These are phyloP conservation scores for Suillus fuscotomentosus DNA, from an alignment of 768 basidiomycete species.

Conservation along the genomic window DNA sequence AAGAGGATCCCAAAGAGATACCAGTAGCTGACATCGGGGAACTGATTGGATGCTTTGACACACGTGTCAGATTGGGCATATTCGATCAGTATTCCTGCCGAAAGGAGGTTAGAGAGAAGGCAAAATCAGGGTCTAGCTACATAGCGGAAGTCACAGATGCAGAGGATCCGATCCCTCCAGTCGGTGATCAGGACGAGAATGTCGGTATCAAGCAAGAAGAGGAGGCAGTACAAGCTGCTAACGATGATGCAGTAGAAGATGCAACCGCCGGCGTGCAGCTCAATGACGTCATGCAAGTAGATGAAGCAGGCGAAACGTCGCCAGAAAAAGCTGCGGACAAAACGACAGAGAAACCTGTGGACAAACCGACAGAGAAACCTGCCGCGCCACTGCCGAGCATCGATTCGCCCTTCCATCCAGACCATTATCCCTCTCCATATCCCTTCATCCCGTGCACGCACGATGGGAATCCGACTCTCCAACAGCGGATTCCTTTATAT, in stretches of 20 bases:
- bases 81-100: neutral
- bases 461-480: constrained; percentile 23
- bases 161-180: neutral
- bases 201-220: neutral
- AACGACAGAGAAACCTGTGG: neutral
- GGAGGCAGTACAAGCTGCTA: neutral
- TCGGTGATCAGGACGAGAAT: neutral
- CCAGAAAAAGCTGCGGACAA: neutral
- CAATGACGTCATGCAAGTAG: neutral
- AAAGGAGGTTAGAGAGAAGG: neutral
- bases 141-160: neutral
- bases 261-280: neutral
- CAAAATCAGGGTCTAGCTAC: neutral
- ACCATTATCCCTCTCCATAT: constrained; percentile 41
- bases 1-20: constrained; percentile 19
- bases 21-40: constrained; percentile 16
- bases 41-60: constrained; percentile 14
- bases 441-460: constrained; percentile 37
- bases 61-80: neutral
- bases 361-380: neutral
- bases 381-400: neutral
- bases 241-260: neutral
- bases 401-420: constrained; percentile 29
- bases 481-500: constrained; percentile 32
- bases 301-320: neutral